Conservation (phyloP, 176 grass and related monocot species). For the Elymus sibiricus region DNA sequence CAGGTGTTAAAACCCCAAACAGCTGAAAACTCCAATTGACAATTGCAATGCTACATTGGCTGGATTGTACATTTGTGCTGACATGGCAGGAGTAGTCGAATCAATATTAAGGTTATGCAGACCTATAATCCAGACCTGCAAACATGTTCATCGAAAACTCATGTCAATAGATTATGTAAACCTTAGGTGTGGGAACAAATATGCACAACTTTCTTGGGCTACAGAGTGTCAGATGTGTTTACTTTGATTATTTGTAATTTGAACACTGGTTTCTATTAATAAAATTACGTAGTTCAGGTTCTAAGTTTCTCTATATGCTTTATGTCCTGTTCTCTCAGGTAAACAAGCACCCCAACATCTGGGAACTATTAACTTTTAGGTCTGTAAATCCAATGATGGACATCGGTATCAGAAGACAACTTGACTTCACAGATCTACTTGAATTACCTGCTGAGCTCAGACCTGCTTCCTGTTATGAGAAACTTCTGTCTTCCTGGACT, state of each 20-base stretch:
- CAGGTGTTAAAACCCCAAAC: neutral
- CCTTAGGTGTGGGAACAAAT: neutral
- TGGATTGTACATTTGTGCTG: neutral
- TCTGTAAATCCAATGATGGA: conserved; percentile 77
- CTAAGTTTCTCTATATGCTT: conserved; percentile 25
- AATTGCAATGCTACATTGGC: neutral
- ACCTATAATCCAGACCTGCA: neutral
- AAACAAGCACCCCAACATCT: conserved; percentile 30
- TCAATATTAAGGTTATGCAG: neutral
- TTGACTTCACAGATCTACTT: conserved; percentile 79
- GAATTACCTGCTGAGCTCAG: conserved; percentile 72
- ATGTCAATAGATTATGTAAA: neutral
- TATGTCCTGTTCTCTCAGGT: conserved; percentile 39
- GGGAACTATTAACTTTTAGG: conserved; percentile 69
- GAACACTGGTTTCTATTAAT: neutral
- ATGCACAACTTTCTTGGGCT: neutral
- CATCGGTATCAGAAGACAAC: conserved; percentile 79
- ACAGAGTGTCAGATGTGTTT: neutral
- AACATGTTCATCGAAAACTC: neutral
- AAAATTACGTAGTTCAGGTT: neutral
- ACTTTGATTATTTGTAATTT: neutral
- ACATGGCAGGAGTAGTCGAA: neutral
- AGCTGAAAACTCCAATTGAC: neutral
- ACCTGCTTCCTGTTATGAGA: conserved; percentile 33
- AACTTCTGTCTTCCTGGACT: conserved; percentile 68